These are phyloP conservation scores for Aspergillus brunneoviolaceus DNA, from an alignment of 2,329 filamentous ascomycete species.

Conservation along the genomic window DNA sequence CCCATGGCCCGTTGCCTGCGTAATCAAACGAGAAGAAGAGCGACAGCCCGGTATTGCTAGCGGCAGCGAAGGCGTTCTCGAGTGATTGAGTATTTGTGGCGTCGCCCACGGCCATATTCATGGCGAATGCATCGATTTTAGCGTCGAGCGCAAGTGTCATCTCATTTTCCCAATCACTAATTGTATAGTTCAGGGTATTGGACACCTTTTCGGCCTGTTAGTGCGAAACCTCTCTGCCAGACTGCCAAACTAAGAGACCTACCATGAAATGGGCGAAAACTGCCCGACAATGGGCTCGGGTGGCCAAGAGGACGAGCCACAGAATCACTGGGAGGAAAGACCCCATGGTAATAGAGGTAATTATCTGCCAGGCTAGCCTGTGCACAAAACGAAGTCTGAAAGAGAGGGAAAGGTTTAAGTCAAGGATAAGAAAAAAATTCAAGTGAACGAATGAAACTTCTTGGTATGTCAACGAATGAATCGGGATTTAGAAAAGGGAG, in stretches of 20 bases:
- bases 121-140: slow-evolving; percentile 41
- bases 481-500: no score
- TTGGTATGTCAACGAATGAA: no score
- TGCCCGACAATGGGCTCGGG: no score
- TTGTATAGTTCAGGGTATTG: neutral
- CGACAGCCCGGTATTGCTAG: slow-evolving; percentile 27
- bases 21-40: slow-evolving; percentile 43
- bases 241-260: neutral
- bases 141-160: slow-evolving; percentile 36
- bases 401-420: no score
- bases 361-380: no score
- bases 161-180: slow-evolving; percentile 20
- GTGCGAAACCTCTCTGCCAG: no score
- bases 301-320: no score
- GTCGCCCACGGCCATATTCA: slow-evolving; percentile 38
- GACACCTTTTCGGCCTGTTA: neutral
- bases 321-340: no score
- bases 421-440: no score
- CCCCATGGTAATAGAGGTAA: no score
- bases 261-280: slow-evolving; percentile 5
- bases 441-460: no score
- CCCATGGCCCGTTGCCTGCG: slow-evolving; percentile 32
- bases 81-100: slow-evolving; percentile 20
- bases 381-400: no score
- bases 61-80: slow-evolving; percentile 24